Evolutionary conservation across 2,329 filamentous ascomycete genomes (phyloP), one percentile per base, ranked within the genome.

Genomic region (Diaporthe destruens): DNA sequence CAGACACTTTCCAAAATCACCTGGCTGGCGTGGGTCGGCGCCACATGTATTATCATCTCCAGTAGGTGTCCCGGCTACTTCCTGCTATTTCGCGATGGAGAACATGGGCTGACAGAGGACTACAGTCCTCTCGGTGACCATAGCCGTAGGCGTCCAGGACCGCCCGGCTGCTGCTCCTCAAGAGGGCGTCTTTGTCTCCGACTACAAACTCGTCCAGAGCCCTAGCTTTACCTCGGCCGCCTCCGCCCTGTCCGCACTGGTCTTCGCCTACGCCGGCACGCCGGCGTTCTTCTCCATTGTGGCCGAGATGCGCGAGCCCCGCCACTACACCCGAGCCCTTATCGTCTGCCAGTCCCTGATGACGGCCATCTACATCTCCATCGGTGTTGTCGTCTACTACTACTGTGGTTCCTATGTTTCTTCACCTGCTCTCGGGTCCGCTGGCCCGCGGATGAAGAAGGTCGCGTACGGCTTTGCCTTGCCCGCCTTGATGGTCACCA

Each of bases 261-360:
- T 90, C 77, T 85, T 88, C 53, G 87, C 86, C 0, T 84, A 82
- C 2, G 85, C 87, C 0, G 88, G 85, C 29, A 89, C 85, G 6
- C 85, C 81, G 2, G 86, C 86, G 8, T 90, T 89, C 77, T 79
- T 90, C 3, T 87, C 87, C 5, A 85, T 90, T 59, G 89, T 90
- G 69, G 85, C 85, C 1, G 89, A 91, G 79, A 91, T 91, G 87
- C 82, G 81, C 36, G 81, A 84, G 25, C 87, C 88, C 0, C 82
- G 81, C 39, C 85, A 89, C 69, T 90, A 85, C 77, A 70, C 61
- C 61, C 75, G 79, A 69, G 77, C 79, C 8, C 74, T 76, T 0
- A 73, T 77, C 23, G 47, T 77, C 4, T 76, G 76, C 2, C 77
- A 77, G 42, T 68, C 75, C 25, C 59, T 80, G 7, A 77, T 81